phyloP scores from a whole-genome alignment of 805 yeast species.

The Blastobotrys parvus region DNA sequence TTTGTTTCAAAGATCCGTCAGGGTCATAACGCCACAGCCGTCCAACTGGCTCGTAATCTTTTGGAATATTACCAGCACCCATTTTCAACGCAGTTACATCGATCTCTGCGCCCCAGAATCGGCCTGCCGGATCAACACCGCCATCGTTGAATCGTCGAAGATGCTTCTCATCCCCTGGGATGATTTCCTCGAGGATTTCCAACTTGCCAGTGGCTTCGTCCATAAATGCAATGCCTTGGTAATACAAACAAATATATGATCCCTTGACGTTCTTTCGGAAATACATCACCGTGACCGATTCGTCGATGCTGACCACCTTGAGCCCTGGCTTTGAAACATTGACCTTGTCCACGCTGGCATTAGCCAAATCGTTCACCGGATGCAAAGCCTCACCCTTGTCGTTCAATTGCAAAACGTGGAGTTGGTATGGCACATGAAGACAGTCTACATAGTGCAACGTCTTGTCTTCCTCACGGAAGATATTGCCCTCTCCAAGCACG shows the following conservation, averaged over 20 bases:
- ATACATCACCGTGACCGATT: constrained; percentile 27
- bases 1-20: constrained; percentile 23
- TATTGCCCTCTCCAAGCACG: constrained; percentile 30
- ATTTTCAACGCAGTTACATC: constrained; percentile 22
- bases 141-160: constrained; percentile 67
- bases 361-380: constrained; percentile 10
- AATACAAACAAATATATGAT: constrained; percentile 27
- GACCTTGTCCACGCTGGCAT: constrained; percentile 9
- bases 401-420: constrained; percentile 24
- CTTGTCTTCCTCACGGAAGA: constrained; percentile 26
- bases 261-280: constrained; percentile 26
- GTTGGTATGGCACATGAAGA: constrained; percentile 20
- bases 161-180: constrained; percentile 22
- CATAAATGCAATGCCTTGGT: constrained; percentile 28
- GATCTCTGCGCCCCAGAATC: constrained; percentile 48
- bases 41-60: constrained; percentile 23
- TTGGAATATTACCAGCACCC: constrained; percentile 22
- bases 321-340: constrained; percentile 21
- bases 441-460: constrained; percentile 31
- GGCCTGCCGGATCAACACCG: constrained; percentile 64
- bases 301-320: constrained; percentile 20
- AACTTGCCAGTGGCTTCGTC: constrained; percentile 29
- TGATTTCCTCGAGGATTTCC: constrained; percentile 26
- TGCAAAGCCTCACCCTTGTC: constrained; percentile 21
- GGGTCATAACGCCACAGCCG: constrained; percentile 31